Evolutionary conservation across 139 green algal genomes (phyloP).

Genomic region (Eudorina sp.): DNA sequence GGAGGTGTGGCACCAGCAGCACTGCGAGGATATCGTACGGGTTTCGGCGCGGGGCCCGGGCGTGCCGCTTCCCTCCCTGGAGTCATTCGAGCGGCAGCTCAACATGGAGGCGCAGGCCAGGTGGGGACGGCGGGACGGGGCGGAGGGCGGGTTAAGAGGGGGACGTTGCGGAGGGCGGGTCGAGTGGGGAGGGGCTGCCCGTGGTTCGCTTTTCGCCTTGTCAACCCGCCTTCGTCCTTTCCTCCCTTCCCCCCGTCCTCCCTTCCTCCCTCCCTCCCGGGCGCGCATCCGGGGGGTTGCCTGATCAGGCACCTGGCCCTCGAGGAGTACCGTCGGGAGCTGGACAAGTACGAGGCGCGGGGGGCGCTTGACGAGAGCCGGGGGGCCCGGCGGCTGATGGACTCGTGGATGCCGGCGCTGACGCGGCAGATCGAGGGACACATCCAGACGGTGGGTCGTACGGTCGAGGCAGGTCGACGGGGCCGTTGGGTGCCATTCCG

Average conservation of each 20-base stretch:
- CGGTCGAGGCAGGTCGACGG: too few species aligned
- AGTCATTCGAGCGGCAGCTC: slow-evolving; percentile 16
- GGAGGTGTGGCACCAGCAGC: neutral
- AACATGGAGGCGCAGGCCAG: slow-evolving; percentile 11
- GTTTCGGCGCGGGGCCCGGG: neutral
- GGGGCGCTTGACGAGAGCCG: neutral
- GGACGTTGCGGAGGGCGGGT: too few species aligned
- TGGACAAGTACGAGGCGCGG: neutral
- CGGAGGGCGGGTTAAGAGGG: neutral
- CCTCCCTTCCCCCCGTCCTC: too few species aligned
- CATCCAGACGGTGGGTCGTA: neutral
- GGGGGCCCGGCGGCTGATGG: neutral
- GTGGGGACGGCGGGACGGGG: neutral
- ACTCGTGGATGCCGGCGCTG: slow-evolving; percentile 10
- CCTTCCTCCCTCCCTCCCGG: too few species aligned
- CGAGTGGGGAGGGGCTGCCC: too few species aligned
- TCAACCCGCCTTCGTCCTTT: too few species aligned
- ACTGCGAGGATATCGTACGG: neutral
- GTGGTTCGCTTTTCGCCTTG: too few species aligned
- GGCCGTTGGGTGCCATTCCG: too few species aligned
- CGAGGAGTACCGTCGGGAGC: slow-evolving; percentile 24
- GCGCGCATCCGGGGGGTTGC: too few species aligned
- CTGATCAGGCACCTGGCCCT: slow-evolving; percentile 23
- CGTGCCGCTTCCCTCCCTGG: neutral
- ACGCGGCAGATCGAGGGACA: neutral